Evolutionary conservation across 106 monocot genomes (phyloP), one percentile per base, ranked within the genome.

Genomic region (Triglochin maritima): DNA sequence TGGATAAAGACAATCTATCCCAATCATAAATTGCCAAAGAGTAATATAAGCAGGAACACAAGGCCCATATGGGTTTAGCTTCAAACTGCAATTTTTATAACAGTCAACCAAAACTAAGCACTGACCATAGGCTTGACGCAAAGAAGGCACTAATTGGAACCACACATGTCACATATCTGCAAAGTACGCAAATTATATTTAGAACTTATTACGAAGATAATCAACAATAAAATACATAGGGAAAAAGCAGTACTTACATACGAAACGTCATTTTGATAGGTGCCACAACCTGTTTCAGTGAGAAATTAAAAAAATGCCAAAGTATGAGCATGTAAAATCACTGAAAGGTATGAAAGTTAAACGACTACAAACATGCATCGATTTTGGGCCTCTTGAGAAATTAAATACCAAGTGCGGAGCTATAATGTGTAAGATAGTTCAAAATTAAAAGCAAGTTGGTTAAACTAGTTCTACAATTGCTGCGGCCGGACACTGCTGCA

Each of bases 111-210:
- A 12, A 46, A 46, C 12, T 7, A 65, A 50, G 14, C 53, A 17
- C 87, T 79, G 81, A 87, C 95, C 95, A 95, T 64, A 95, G 83
- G 69, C 95, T 95, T 44, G 95, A 85, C 3, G 95, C 95, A 78
- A 95, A 95, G 77, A 95, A 95, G 44, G 95, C 95, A 78, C 95
- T 95, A 2, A 95, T 95, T 4, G 95, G 95, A 76, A 95, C 83
- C 47, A 95, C 87, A 78, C 95, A 90, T 44, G 95, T 95, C 46
- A 79, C 77, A 81, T 95, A 95, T 78, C 95, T 95, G 90, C 63
- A 90, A 76, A 47, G 79, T 13, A n/a, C 15, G 6, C 49, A 2
- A 79, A 17, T 45, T 64, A 49, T 51, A 17, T 47, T 14, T 46
- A 74, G n/a, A 49, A 51, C 14, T 49, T 16, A 51, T 15, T 13